phyloP scores from a whole-genome alignment of 306 rosid species.

The Sicyos baderoa region DNA sequence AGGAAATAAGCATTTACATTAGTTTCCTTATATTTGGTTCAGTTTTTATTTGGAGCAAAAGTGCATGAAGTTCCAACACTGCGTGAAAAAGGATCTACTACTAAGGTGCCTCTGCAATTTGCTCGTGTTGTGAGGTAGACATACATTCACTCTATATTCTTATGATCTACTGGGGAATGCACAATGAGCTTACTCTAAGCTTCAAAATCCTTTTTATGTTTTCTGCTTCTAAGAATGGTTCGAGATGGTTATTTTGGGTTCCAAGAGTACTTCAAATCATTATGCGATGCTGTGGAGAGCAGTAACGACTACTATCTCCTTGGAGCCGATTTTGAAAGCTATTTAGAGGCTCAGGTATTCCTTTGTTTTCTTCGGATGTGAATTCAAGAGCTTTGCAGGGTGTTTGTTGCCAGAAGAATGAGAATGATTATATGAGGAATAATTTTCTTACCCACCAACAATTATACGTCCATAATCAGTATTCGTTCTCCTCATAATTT shows the following conservation, averaged over 20 bases:
- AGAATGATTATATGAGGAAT: too few species aligned
- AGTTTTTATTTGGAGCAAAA: constrained; percentile 69
- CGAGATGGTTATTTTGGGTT: constrained; percentile 60
- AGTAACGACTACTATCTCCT: constrained; percentile 51
- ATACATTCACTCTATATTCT: background rate
- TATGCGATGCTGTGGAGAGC: constrained; percentile 52
- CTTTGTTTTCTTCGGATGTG: background rate
- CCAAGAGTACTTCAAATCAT: constrained; percentile 49
- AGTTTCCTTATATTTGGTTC: constrained; percentile 12
- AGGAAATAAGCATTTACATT: background rate
- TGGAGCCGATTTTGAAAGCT: constrained; percentile 56
- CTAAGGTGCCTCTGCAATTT: constrained; percentile 44
- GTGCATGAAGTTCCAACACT: constrained; percentile 46
- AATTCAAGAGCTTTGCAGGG: background rate
- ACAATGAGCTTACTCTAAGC: background rate
- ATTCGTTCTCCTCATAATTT: too few species aligned
- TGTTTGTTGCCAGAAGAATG: too few species aligned
- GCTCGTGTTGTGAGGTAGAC: constrained; percentile 50
- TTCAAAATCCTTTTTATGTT: constrained; percentile 14
- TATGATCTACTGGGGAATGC: background rate
- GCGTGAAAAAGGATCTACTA: constrained; percentile 42
- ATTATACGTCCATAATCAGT: too few species aligned
- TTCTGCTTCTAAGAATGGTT: constrained; percentile 40
- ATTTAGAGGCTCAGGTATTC: constrained; percentile 67
- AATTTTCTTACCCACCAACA: too few species aligned